These are phyloP conservation scores for Rhamnella rubrinervis DNA, from an alignment of 331 rosid genomes.

Conservation along the genomic window DNA sequence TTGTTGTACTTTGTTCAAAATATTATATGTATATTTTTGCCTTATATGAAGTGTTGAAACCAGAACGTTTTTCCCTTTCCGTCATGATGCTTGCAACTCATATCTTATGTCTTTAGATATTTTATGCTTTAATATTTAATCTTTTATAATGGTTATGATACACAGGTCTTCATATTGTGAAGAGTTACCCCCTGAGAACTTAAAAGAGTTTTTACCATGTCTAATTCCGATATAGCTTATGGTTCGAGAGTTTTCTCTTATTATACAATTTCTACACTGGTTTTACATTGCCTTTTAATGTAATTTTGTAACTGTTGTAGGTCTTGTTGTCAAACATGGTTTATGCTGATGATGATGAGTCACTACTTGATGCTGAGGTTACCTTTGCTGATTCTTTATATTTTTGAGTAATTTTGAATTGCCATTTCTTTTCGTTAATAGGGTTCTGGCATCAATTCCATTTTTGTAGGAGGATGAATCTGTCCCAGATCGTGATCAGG, in stretches of 20 bases:
- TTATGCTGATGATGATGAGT: constrained; percentile 95
- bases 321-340: constrained; percentile 92
- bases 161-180: constrained; percentile 98
- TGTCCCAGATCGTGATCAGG: constrained; percentile 98
- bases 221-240: constrained; percentile 69
- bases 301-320: constrained; percentile 39
- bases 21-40: background rate
- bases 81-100: constrained; percentile 1
- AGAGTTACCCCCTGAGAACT: constrained; percentile 86
- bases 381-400: constrained; percentile 24
- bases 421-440: constrained; percentile 27
- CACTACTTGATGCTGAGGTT: constrained; percentile 95
- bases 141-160: constrained; percentile 22
- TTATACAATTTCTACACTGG: constrained; percentile 20
- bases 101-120: background rate
- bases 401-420: constrained; percentile 29
- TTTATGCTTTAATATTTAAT: constrained; percentile 1
- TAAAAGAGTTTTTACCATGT: constrained; percentile 94
- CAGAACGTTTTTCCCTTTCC: background rate
- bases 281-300: constrained; percentile 21
- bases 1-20: background rate
- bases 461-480: constrained; percentile 93
- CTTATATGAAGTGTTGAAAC: background rate
- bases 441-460: constrained; percentile 28
- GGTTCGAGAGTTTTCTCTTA: constrained; percentile 15